Evolutionary conservation across 768 basidiomycete genomes (phyloP).

Genomic region (Mycena amicta): DNA sequence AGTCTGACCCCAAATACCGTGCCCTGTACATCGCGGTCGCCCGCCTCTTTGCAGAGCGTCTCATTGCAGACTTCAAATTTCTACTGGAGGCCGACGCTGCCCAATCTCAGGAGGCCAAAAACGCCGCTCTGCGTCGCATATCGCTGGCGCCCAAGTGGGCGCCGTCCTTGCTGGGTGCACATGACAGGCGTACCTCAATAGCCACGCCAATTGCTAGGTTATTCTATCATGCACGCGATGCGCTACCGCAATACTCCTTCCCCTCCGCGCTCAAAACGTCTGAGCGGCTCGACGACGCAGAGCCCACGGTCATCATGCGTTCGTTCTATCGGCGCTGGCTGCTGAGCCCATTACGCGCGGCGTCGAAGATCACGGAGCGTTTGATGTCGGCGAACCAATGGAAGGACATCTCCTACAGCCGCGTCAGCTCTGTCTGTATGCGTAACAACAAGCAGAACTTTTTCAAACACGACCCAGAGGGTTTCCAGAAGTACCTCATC

Average conservation of each 20-base stretch:
- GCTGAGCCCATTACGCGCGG: conserved; percentile 56
- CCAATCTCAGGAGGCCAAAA: conserved; percentile 30
- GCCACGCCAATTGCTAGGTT: conserved; percentile 62
- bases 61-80: conserved; percentile 49
- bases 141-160: conserved; percentile 74
- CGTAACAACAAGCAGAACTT: conserved; percentile 56
- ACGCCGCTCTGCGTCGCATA: conserved; percentile 42
- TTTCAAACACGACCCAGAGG: conserved; percentile 55
- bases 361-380: conserved; percentile 52
- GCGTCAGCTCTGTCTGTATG: conserved; percentile 69
- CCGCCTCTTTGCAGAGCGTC: conserved; percentile 57
- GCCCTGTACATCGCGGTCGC: conserved; percentile 67
- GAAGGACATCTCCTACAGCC: conserved; percentile 57
- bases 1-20: conserved; percentile 49
- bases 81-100: conserved; percentile 41
- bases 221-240: conserved; percentile 43
- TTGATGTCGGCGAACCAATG: conserved; percentile 65
- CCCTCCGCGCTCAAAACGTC: conserved; percentile 36
- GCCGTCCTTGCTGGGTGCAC: conserved; percentile 57
- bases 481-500: conserved; percentile 61
- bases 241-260: conserved; percentile 24
- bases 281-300: conserved; percentile 25
- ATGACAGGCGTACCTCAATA: conserved; percentile 68
- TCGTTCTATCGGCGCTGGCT: conserved; percentile 61
- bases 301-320: conserved; percentile 48